Evolutionary conservation across 495 filamentous ascomycete genomes (phyloP).

Genomic region (Rhypophila decipiens): DNA sequence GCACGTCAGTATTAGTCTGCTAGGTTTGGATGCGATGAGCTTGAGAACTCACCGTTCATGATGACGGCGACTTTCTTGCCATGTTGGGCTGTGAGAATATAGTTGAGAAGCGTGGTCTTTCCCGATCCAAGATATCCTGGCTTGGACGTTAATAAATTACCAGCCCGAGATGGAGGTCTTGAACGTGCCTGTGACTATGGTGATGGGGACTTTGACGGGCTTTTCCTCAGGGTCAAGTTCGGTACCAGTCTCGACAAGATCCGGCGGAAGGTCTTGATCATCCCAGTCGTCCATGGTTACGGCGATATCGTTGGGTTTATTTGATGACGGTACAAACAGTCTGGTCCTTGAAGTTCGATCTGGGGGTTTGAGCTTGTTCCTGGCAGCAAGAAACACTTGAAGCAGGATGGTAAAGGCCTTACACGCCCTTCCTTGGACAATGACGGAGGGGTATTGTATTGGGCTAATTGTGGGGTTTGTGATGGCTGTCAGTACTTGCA

Average conservation of each 20-base stretch:
- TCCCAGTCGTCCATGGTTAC: conserved; percentile 44
- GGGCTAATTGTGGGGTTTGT: no score
- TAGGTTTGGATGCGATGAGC: not conserved
- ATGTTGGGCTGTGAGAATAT: conserved; percentile 88
- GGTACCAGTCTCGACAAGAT: conserved; percentile 55
- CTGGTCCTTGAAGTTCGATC: no score
- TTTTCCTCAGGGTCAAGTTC: conserved; percentile 39
- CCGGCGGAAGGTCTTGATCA: conserved; percentile 68
- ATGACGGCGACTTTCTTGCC: conserved; percentile 98
- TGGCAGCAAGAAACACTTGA: no score
- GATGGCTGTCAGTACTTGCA: no score
- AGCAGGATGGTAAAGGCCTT: no score
- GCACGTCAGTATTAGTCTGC: not conserved
- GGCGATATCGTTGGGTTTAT: no score
- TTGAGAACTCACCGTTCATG: conserved; percentile 64
- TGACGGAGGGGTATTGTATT: no score
- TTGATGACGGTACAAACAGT: no score
- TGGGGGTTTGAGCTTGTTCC: not conserved
- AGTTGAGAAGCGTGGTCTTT: conserved; percentile 93
- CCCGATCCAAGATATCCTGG: conserved; percentile 81
- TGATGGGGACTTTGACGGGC: conserved; percentile 75
- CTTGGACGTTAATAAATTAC: not conserved
- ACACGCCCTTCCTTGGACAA: no score
- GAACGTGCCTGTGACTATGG: conserved; percentile 77
- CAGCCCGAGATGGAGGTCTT: not conserved